phyloP scores from a whole-genome alignment of 768 basidiomycete genomes.

The Auriscalpium microsporum region DNA sequence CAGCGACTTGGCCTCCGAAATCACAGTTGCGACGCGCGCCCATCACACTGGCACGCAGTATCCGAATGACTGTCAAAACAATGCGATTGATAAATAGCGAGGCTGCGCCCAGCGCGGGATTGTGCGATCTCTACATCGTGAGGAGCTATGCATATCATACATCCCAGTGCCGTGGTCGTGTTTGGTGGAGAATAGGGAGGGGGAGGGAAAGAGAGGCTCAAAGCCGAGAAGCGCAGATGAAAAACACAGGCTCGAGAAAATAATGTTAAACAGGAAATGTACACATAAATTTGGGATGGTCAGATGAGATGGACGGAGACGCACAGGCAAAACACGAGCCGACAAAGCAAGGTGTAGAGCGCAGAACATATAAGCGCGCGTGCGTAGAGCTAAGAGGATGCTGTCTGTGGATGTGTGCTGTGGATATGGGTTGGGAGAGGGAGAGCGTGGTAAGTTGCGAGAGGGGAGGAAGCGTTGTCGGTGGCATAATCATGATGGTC shows the following conservation, averaged over 20 bases:
- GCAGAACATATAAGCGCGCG: neutral
- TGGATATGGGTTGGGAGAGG: neutral
- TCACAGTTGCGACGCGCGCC: no score
- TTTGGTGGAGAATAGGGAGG: neutral
- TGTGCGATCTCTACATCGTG: neutral
- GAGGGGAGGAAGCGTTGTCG: neutral
- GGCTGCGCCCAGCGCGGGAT: slow-evolving; percentile 3
- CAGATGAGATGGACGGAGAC: neutral
- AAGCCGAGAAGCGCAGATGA: neutral
- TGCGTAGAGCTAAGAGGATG: neutral
- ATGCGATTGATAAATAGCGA: neutral
- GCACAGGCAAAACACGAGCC: neutral
- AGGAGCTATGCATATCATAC: neutral
- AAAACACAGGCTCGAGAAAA: neutral
- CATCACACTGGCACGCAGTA: no score
- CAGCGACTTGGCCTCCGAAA: no score
- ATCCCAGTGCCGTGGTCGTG: neutral
- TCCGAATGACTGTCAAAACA: neutral
- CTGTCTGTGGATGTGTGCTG: neutral
- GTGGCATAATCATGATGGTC: neutral
- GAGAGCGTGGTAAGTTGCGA: neutral
- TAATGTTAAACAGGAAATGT: neutral
- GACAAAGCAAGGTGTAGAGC: neutral
- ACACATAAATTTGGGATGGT: neutral
- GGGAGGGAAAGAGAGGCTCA: neutral